Evolutionary conservation across 352 stramenopile species (phyloP).

Genomic region (Globisporangium perplexum): DNA sequence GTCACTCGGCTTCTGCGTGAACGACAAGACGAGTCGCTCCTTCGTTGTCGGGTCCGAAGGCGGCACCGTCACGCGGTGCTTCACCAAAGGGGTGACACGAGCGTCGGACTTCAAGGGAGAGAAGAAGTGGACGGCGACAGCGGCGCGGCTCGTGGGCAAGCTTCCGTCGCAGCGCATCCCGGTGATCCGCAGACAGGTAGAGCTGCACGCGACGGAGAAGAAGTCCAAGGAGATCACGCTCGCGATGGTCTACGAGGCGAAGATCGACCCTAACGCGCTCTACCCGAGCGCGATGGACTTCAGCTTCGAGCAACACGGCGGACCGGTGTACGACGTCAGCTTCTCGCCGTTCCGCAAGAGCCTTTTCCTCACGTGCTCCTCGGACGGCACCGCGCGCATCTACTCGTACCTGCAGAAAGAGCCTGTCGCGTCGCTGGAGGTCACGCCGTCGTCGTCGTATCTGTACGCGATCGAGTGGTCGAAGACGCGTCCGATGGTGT

Average conservation of each 20-base stretch:
- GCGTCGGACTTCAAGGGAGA: conserved; percentile 63
- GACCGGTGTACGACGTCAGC: conserved; percentile 70
- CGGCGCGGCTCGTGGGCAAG: conserved; percentile 50
- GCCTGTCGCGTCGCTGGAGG: conserved; percentile 57
- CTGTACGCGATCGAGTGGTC: conserved; percentile 76
- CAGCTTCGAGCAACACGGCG: conserved; percentile 61
- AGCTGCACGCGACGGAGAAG: conserved; percentile 54
- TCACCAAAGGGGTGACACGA: conserved; percentile 44
- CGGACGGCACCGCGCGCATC: conserved; percentile 74
- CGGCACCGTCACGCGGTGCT: conserved; percentile 61
- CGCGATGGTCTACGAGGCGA: conserved; percentile 67
- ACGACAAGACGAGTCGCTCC: conserved; percentile 61
- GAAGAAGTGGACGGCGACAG: conserved; percentile 76
- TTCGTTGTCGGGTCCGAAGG: conserved; percentile 77
- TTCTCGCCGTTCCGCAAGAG: conserved; percentile 85
- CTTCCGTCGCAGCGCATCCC: conserved; percentile 36
- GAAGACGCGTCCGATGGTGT: conserved; percentile 67
- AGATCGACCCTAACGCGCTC: conserved; percentile 45
- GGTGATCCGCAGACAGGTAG: conserved; percentile 59
- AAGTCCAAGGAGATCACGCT: conserved; percentile 65
- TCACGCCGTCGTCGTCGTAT: conserved; percentile 58
- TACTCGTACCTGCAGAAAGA: conserved; percentile 65
- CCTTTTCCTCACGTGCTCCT: conserved; percentile 71
- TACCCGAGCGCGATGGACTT: conserved; percentile 75
- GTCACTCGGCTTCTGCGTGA: conserved; percentile 51